phyloP scores from a whole-genome alignment of 805 yeast genomes.

The Suhomyces xylopsoci region DNA sequence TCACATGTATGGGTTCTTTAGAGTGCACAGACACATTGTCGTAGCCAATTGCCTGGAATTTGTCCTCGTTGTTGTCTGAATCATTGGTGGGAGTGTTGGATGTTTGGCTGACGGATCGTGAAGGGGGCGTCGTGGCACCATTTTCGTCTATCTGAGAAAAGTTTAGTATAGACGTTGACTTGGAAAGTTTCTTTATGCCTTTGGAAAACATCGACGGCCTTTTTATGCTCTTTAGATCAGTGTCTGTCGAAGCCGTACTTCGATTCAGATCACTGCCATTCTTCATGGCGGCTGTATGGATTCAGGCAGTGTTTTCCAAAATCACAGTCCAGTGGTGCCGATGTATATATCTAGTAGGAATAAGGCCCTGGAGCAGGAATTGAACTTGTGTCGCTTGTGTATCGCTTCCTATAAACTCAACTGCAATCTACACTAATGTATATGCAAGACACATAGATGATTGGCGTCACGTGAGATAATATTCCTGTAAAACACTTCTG shows the following conservation, averaged over 20 bases:
- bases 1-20: conserved; percentile 31
- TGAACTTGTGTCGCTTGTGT: not conserved
- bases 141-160: conserved; percentile 7
- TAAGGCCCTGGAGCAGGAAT: not conserved
- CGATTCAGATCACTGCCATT: conserved; percentile 6
- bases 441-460: not conserved
- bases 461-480: not conserved
- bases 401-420: not conserved
- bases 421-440: not conserved
- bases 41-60: conserved; percentile 39
- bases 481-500: not conserved
- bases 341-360: not conserved
- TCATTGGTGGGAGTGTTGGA: not conserved
- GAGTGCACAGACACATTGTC: conserved; percentile 21
- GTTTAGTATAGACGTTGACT: conserved; percentile 26
- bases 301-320: not conserved
- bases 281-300: conserved; percentile 4
- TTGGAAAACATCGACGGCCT: conserved; percentile 18
- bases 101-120: not conserved
- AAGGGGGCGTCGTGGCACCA: not conserved
- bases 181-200: conserved; percentile 28
- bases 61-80: conserved; percentile 5
- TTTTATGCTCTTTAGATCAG: conserved; percentile 1
- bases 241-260: not conserved
- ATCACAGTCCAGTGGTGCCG: not conserved